Evolutionary conservation across 2,329 filamentous ascomycete genomes (phyloP).

Genomic region (Penicillium rolfsii): DNA sequence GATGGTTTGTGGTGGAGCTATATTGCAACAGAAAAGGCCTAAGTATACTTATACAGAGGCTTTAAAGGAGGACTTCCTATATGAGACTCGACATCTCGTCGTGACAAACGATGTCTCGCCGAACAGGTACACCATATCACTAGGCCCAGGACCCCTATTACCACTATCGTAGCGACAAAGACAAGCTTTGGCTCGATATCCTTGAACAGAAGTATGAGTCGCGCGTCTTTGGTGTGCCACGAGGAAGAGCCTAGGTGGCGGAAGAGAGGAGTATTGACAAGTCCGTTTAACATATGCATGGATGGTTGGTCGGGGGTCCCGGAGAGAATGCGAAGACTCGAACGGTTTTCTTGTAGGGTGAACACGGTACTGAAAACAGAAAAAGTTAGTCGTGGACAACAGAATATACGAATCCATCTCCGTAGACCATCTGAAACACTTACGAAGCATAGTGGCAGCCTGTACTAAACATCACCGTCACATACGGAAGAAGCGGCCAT

Average conservation of each 20-base stretch:
- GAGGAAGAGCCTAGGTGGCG: constrained; percentile 3
- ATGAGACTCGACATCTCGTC: constrained; percentile 1
- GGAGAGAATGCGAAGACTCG: constrained; percentile 2
- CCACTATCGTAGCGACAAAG: not conserved
- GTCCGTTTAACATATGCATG: constrained; percentile 3
- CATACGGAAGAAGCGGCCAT: constrained; percentile 3
- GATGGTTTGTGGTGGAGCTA: not conserved
- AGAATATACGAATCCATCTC: too few species aligned
- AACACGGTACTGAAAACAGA: not conserved
- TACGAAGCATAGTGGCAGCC: constrained; percentile 8
- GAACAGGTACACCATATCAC: not conserved
- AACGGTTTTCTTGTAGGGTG: not conserved
- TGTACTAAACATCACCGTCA: constrained; percentile 6
- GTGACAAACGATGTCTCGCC: not conserved
- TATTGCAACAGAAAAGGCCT: not conserved
- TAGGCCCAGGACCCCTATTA: not conserved
- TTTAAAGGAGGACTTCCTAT: not conserved
- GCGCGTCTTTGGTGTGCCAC: constrained; percentile 2
- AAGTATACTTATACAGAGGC: not conserved
- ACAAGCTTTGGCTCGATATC: not conserved
- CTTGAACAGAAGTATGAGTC: not conserved
- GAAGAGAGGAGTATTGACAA: constrained; percentile 7
- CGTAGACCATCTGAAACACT: not conserved
- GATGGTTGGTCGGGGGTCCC: not conserved
- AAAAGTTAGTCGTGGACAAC: not conserved